Base-by-base conservation (phyloP, 176 grass and related monocot species). In the Poa annua region DNA sequence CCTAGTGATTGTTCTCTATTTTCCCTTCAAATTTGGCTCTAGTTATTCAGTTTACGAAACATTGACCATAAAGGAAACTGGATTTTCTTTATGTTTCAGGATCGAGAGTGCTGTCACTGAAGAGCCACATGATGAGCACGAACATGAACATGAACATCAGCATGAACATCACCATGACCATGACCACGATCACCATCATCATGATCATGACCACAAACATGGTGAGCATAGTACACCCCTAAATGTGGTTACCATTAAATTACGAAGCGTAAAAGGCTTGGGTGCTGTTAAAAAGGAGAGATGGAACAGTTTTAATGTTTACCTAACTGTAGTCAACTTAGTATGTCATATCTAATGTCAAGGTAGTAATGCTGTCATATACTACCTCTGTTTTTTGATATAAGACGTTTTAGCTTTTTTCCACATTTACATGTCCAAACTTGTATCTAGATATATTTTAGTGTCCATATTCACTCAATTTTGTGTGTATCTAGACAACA, bases 101-200 rank as follows among this genome's bases (percentile, higher is more conserved):
- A 98, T 98, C 66, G 96, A 98, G 85, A 98, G 92, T 87, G 83
- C 87, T 84, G 96, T 98, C 33, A 79, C 75, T 79, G 95, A 98
- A 84, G 86, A 73, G 17, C 88, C 90, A 77, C 85, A 88, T 71
- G 92, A 95, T 73, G 92, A 95, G 19, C 90, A 88, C 8, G 25
- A 32, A 7, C 60, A 29, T 29, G 29, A 29, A 29, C 29, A 65
- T 9, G 2, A 34, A 8, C 62, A 65, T 65, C 42, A 49, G 2
- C 70, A 73, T 17, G 75, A 77, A 0, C 84, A 91, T 66, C 38
- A 81, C 0, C 83, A 90, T 79, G 59, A 88, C 14, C 87, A 95
- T n/a, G 59, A 84, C 4, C 86, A 96, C 8, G 76, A 94, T 76
- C 52, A 93, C 67, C 85, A 94, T 51, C 71, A 94, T 52, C 69